Evolutionary conservation across 768 basidiomycete genomes (phyloP).

Genomic region (Agrocybe pediades): DNA sequence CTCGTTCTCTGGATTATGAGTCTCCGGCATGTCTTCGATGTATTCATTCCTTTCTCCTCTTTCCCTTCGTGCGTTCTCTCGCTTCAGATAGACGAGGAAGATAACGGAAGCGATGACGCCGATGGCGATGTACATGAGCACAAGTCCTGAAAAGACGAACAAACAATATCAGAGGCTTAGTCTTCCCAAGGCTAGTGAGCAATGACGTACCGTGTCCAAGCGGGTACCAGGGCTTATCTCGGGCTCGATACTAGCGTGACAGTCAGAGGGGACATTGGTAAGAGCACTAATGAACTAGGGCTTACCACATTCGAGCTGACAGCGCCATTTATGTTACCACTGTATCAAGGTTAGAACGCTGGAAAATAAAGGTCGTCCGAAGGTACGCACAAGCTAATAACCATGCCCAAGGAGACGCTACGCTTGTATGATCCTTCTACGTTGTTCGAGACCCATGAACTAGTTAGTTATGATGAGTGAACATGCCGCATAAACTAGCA

Average conservation of each 20-base stretch:
- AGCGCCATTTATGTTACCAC: constrained; percentile 77
- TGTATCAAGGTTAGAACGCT: constrained; percentile 18
- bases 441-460: constrained; percentile 67
- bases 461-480: constrained; percentile 13
- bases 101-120: constrained; percentile 51
- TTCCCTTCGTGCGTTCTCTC: constrained; percentile 68
- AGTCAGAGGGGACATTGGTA: neutral
- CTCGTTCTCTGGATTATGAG: constrained; percentile 31
- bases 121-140: constrained; percentile 71
- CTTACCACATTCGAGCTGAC: constrained; percentile 74
- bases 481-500: neutral
- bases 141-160: constrained; percentile 45
- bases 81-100: constrained; percentile 44
- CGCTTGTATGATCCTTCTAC: constrained; percentile 79
- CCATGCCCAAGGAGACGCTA: constrained; percentile 69
- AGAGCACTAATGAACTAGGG: constrained; percentile 12
- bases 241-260: constrained; percentile 56
- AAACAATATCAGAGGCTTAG: too few relatives aligned
- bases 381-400: constrained; percentile 56
- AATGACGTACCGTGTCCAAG: constrained; percentile 32
- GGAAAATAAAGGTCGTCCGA: neutral
- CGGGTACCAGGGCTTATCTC: constrained; percentile 69
- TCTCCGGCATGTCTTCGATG: constrained; percentile 50
- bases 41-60: constrained; percentile 71
- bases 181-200: too few relatives aligned